These are phyloP conservation scores for Neofusicoccum cordaticola DNA, from an alignment of 2,329 filamentous ascomycete genomes.

Conservation along the genomic window DNA sequence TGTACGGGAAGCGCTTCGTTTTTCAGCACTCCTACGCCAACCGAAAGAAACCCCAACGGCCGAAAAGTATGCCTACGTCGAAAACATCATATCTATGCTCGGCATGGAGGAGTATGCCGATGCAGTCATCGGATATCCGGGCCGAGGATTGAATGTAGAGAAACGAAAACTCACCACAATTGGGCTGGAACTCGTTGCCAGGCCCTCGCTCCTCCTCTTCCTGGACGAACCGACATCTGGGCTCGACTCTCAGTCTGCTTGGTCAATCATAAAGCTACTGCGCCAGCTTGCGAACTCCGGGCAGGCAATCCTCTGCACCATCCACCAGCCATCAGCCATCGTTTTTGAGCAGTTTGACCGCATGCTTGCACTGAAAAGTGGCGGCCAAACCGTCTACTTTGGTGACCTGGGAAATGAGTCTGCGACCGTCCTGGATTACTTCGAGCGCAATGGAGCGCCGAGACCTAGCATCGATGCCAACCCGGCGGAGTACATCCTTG, in stretches of 20 bases:
- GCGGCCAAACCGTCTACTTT: constrained; percentile 38
- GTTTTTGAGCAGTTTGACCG: constrained; percentile 47
- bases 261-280: constrained; percentile 62
- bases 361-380: constrained; percentile 44
- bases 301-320: constrained; percentile 48
- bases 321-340: constrained; percentile 46
- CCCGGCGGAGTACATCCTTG: constrained; percentile 62
- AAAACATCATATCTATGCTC: constrained; percentile 64
- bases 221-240: constrained; percentile 54
- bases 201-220: constrained; percentile 62
- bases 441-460: constrained; percentile 62
- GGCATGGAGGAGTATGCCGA: constrained; percentile 67
- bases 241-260: constrained; percentile 46
- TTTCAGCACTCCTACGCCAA: constrained; percentile 45
- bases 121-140: constrained; percentile 62
- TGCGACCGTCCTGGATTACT: constrained; percentile 47
- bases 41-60: constrained; percentile 51
- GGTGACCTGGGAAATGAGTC: constrained; percentile 46
- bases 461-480: constrained; percentile 62
- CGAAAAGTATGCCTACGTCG: constrained; percentile 62
- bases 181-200: constrained; percentile 68
- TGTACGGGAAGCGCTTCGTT: constrained; percentile 35
- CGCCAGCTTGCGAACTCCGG: constrained; percentile 61
- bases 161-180: constrained; percentile 70
- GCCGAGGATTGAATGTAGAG: constrained; percentile 63